These are phyloP conservation scores for Stephania japonica DNA, from an alignment of 164 flowering plant genomes.

Conservation along the genomic window DNA sequence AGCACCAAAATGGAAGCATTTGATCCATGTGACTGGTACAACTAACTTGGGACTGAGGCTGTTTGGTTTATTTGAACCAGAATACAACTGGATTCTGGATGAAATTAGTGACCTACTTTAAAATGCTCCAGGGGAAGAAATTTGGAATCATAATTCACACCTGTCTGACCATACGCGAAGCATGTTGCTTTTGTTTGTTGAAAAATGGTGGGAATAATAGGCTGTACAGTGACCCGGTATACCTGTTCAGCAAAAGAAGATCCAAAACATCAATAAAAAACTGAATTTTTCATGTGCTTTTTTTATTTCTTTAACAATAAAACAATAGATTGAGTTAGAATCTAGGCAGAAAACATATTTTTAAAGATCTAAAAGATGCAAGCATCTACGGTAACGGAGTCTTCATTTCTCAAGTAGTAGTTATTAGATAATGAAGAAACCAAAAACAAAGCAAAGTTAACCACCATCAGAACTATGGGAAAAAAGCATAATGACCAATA, in stretches of 20 bases:
- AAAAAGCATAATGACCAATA: background rate
- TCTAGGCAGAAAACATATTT: background rate
- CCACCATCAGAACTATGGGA: background rate
- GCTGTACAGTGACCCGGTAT: constrained; percentile 80
- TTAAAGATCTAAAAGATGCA: background rate
- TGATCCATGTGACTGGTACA: background rate
- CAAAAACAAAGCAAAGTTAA: background rate
- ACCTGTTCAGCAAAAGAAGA: constrained; percentile 41
- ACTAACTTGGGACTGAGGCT: background rate
- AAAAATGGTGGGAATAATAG: constrained; percentile 88
- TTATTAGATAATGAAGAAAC: no score
- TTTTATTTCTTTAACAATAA: background rate
- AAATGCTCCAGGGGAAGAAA: background rate
- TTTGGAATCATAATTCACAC: constrained; percentile 29
- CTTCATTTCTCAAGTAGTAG: no score
- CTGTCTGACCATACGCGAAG: constrained; percentile 99
- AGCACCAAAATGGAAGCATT: background rate
- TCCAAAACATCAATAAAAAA: background rate
- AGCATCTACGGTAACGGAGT: background rate
- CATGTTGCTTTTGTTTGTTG: constrained; percentile 97
- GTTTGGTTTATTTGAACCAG: background rate
- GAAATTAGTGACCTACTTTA: background rate
- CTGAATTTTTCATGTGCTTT: no score
- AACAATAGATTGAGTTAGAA: background rate
- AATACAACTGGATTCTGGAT: background rate